phyloP scores from a whole-genome alignment of 2,329 filamentous ascomycete species.

The Aphanoascus verrucosus region DNA sequence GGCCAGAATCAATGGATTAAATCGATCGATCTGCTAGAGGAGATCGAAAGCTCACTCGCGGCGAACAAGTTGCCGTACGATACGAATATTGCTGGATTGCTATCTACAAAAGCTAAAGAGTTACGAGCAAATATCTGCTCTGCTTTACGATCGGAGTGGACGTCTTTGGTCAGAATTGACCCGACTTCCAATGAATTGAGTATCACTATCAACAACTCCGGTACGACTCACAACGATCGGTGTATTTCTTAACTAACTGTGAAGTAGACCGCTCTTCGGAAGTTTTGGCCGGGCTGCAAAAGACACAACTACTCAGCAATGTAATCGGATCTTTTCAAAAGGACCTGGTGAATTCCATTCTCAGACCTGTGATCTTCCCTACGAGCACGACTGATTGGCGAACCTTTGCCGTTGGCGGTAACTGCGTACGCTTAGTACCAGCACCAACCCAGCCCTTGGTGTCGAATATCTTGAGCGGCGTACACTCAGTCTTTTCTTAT shows the following conservation, averaged over 20 bases:
- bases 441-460: slow-evolving; percentile 22
- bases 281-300: slow-evolving; percentile 25
- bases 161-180: slow-evolving; percentile 54
- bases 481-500: slow-evolving; percentile 40
- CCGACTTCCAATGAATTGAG: slow-evolving; percentile 44
- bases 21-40: slow-evolving; percentile 41
- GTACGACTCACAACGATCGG: slow-evolving; percentile 28
- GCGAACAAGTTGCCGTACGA: slow-evolving; percentile 24
- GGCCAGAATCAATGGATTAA: slow-evolving; percentile 36
- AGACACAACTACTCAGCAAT: slow-evolving; percentile 24
- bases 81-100: slow-evolving; percentile 40
- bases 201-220: slow-evolving; percentile 44
- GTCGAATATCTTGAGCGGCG: slow-evolving; percentile 33
- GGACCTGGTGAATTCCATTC: slow-evolving; percentile 23
- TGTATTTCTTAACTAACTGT: not conserved
- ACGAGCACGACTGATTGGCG: slow-evolving; percentile 20
- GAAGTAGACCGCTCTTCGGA: not conserved
- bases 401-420: slow-evolving; percentile 22
- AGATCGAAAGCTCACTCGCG: slow-evolving; percentile 28
- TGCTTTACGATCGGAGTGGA: slow-evolving; percentile 61
- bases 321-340: slow-evolving; percentile 27
- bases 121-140: slow-evolving; percentile 57
- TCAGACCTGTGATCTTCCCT: slow-evolving; percentile 27
- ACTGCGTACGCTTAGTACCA: slow-evolving; percentile 22
- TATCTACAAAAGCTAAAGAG: slow-evolving; percentile 55